A percentile compares a stretch with the other conserved stretches of the same genome.
Conservation (phyloP, 805 yeast species). For the Danielia oregonensis region DNA sequence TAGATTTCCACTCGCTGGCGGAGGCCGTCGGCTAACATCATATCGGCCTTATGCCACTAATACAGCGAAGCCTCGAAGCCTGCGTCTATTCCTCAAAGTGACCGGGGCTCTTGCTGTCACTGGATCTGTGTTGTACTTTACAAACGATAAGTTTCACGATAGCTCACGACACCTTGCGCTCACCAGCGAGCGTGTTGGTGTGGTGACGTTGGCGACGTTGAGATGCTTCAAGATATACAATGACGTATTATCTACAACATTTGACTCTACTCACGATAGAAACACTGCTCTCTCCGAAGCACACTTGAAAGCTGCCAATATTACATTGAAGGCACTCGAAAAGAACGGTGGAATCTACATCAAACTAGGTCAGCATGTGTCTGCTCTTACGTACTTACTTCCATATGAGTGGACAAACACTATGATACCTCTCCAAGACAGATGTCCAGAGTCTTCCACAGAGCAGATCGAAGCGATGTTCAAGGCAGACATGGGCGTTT, state of each 20-base stretch:
- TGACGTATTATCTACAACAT: conserved; percentile 45
- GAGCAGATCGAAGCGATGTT: conserved; percentile 71
- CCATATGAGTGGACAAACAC: conserved; percentile 95
- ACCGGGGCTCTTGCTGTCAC: conserved; percentile 29
- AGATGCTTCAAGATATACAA: conserved; percentile 73
- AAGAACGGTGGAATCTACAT: conserved; percentile 90
- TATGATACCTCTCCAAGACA: conserved; percentile 88
- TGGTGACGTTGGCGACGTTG: conserved; percentile 64
- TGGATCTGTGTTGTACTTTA: conserved; percentile 26
- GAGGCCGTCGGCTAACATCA: no score
- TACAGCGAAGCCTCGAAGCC: no score
- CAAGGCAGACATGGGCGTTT: conserved; percentile 56
- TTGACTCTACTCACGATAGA: conserved; percentile 40
- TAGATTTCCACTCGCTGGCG: no score
- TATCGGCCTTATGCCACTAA: no score
- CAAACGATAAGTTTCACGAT: conserved; percentile 36
- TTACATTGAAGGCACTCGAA: conserved; percentile 76
- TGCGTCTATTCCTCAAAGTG: conserved; percentile 15
- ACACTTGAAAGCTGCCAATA: conserved; percentile 71
- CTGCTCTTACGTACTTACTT: conserved; percentile 85
- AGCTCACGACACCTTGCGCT: conserved; percentile 30
- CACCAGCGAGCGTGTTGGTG: conserved; percentile 50
- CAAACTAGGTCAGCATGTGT: conserved; percentile 90
- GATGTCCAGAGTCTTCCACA: conserved; percentile 76
- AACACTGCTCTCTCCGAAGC: conserved; percentile 55